Evolutionary conservation across 495 filamentous ascomycete species (phyloP), one percentile per base, ranked within the genome.

Genomic region (Tuber indicum): DNA sequence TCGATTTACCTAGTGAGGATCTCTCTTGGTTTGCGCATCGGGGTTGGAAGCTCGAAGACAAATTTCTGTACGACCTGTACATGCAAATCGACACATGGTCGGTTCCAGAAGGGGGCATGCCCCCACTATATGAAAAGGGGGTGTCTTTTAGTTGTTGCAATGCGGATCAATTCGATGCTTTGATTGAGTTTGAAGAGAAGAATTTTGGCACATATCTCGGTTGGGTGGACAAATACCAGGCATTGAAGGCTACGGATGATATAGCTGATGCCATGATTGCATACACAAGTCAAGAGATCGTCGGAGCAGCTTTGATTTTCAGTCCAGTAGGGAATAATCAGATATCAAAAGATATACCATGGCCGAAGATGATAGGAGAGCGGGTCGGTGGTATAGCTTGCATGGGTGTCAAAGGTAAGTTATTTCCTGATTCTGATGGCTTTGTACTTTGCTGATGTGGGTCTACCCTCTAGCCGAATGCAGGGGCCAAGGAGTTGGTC

Each of bases 361-460:
- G 89, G 89, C 87, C 88, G 26, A 83, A 84, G 73, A 86, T 84
- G 75, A 87, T 90, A 77, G 87, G 86, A 32, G 85, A 85, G 47
- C 86, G 89, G 76, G 86, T 90, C 72, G 89, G 89, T 26, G 89
- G 89, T 32, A 86, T 90, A 44, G 88, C 89, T 45, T 91, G 89
- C 78, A 85, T 91, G 58, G 89, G 89, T 81, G 87, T 90, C 77
- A 83, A 83, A 80, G 87, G 89, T 88, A 77, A 72, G 85, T 84
- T 72, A 16, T 70, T 43, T 72, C 52, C 23, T 47, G 43, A 39
- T n/a, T 44, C 16, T 71, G 45, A 47, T 47, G 17, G 21, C 36
- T 23, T 72, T 70, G 52, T 74, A 41, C 26, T 58, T 73, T 45
- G 36, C 26, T 74, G 10, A 78, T 58, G 46, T 72, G 19, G 19